Base-by-base conservation (phyloP, 116 monocot species). In the Iris pallida region DNA sequence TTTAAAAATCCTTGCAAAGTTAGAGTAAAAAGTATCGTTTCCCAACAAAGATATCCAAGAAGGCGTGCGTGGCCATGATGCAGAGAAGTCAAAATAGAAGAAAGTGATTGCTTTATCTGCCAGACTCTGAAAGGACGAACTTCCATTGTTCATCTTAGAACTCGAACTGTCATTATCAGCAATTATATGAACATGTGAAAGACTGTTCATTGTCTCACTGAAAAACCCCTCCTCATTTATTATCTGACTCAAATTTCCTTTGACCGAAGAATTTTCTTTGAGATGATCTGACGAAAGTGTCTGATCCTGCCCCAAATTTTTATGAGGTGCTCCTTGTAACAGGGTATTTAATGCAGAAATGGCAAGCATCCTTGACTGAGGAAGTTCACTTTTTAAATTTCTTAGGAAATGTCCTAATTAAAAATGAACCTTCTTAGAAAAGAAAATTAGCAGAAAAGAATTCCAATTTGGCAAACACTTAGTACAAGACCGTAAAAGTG, bases 11-110 rank as follows among this genome's bases (percentile, higher is more conserved):
- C 93, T 81, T 14, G 98, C 93, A 73, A 86, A 98, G 57, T 61
- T 88, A 15, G 98, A 88, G 68, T 90, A 93, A 70, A 98, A 98
- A 2, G 79, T 82, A 81, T 85, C 78, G 63, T 75, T 75, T 64
- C 79, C 73, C 19, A 82, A 68, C 47, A 86, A 76, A 47, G 98
- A 86, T 66, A 90, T 84, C 98, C 98, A 98, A 71, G 73, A 86
- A 14, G 98, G 93, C 51, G 98, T 98, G 0, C 98, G 83, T 59
- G 98, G 98, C 98, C 98, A 98, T 60, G 90, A 76, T 63, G 98
- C 82, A 63, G 84, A 88, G 68, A 98, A 98, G 66, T 98, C 98
- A 77, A 93, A 98, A 71, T 93, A 93, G 84, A 98, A 98, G 63
- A 76, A 87, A 8, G 90, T 98, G 55, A 98, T 93, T 30, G 88